Percentiles rank a stretch among this genome's conserved stretches.
Conservation (phyloP, 495 filamentous ascomycete genomes). For the Sporormia fimetaria region DNA sequence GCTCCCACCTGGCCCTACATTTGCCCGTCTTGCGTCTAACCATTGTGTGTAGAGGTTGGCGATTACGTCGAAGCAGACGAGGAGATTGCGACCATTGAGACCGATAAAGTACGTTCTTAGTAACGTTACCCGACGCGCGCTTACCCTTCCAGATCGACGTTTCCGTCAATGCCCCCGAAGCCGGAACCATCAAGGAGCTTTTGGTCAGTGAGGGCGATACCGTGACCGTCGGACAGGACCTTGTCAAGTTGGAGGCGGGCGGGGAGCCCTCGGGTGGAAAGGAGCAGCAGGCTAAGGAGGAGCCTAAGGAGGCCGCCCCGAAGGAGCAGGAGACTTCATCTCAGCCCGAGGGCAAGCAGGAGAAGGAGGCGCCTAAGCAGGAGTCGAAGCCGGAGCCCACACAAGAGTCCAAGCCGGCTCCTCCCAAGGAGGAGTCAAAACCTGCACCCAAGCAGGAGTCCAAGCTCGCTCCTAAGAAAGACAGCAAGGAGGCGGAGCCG, state of each 20-base stretch:
- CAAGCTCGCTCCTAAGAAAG: slow-evolving; percentile 26
- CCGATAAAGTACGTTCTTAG: slow-evolving; percentile 78
- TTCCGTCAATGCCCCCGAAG: slow-evolving; percentile 84
- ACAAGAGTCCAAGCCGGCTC: slow-evolving; percentile 25
- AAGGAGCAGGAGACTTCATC: slow-evolving; percentile 45
- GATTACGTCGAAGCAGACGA: slow-evolving; percentile 94
- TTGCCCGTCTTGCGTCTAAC: not conserved
- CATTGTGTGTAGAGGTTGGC: slow-evolving; percentile 55
- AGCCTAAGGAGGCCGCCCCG: slow-evolving; percentile 51
- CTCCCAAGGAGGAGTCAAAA: slow-evolving; percentile 26
- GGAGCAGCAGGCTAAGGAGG: slow-evolving; percentile 40
- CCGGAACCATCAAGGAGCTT: slow-evolving; percentile 84
- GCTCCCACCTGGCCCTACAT: slow-evolving; percentile 16
- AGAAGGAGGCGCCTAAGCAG: slow-evolving; percentile 38
- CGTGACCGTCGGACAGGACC: slow-evolving; percentile 84
- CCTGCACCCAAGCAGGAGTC: slow-evolving; percentile 22
- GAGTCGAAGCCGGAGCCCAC: slow-evolving; percentile 11
- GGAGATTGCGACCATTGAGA: slow-evolving; percentile 98
- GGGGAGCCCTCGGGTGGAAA: slow-evolving; percentile 45
- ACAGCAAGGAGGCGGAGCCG: slow-evolving; percentile 37
- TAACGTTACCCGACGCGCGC: not conserved
- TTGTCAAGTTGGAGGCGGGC: slow-evolving; percentile 73
- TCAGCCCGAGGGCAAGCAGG: slow-evolving; percentile 38
- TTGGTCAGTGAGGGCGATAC: slow-evolving; percentile 92
- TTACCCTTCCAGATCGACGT: slow-evolving; percentile 65